Evolutionary conservation across 2,329 filamentous ascomycete genomes (phyloP), one percentile per base, ranked within the genome.

Genomic region (Intubia oerlemansii): DNA sequence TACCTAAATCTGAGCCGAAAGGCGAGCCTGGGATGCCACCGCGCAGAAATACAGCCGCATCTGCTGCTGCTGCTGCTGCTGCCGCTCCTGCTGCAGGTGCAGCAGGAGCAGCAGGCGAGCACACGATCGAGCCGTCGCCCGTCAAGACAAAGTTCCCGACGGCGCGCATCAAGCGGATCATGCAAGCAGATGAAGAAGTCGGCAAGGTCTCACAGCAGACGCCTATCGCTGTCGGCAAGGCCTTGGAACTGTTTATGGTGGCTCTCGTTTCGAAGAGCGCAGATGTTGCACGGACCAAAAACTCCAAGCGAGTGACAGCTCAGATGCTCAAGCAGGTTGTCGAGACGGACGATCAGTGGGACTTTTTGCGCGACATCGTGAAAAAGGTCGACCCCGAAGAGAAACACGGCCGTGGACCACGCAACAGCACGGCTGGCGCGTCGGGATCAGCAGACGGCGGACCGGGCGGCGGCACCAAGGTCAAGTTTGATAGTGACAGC

Each of bases 171-270:
- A 98, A 98, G 61, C 72, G 88, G 29, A 95, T 98, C 44, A 95
- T 98, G 88, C 88, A 98, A 53, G 85, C 85, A 9, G 88, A 98
- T 45, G 88, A 98, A 46, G 88, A 98, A 48, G 84, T 98, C 1
- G 88, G 88, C 36, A 98, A 98, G 54, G 88, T 98, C 8, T 84
- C 88, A 4, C 88, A 98, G 51, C 88, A 95, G 36, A 93, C 88
- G 1, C 85, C 85, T 11, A 90, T 92, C 32, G 88, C 85, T 16
- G 85, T 95, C 25, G 80, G 80, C 40, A 93, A 93, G 57, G 88
- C 88, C 11, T 62, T 98, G 6, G 88, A 98, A 53, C 62, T 98
- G 7, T 98, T 98, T 48, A 98, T 98, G 88, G 81, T 95, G 37
- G 74, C 80, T 24, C 63, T 98, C 32, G 85, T 95, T 36, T 73